Evolutionary conservation across 208 protist species (phyloP), one percentile per base, ranked within the genome.

Genomic region (Sergeia podlipaevii): DNA sequence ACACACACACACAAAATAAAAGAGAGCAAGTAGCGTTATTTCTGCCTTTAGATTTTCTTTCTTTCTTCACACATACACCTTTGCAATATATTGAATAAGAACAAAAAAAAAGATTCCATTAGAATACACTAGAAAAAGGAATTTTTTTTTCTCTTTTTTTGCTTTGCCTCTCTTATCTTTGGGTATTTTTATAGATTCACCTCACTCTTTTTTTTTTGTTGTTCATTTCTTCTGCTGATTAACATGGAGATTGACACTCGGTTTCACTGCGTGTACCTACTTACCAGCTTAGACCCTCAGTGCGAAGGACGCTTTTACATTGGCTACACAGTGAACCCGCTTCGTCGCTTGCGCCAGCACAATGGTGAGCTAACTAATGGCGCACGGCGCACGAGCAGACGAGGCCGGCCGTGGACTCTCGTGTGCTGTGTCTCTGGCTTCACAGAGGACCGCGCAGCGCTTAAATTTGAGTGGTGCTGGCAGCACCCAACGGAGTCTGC

Each of bases 381-480:
- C 6, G 96, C 96, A 6, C 49, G 61, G 20, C 76, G 74, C 24
- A 97, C 94, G 11, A 75, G 68, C 17, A 74, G 76, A 0, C 72
- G 80, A 7, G 76, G 81, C 0, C 79, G 93, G 29, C 96, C 96
- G 32, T 98, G 96, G 96, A 66, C 68, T 37, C 67, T 98, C 7
- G 52, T 97, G 2, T 83, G 88, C 55, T 91, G 89, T 50, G 84
- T 98, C 27, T 90, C 91, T 29, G 96, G 96, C 38, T 98, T 98
- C 47, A 53, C 85, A 0, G 81, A 91, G 54, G 87, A 97, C 45
- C 72, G 77, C 23, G 59, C 76, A 5, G 96, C 93, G 18, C 74
- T 98, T 17, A 94, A 97, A 67, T 97, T 98, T 48, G 96, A 98
- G 75, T 98, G 94, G 93, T 83, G 80, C 50, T 97, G 93, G 93